Evolutionary conservation across 192 early-diverging fungal genomes (phyloP), one percentile per base, ranked within the genome.

Genomic region (Globomyces pollinis-pini): DNA sequence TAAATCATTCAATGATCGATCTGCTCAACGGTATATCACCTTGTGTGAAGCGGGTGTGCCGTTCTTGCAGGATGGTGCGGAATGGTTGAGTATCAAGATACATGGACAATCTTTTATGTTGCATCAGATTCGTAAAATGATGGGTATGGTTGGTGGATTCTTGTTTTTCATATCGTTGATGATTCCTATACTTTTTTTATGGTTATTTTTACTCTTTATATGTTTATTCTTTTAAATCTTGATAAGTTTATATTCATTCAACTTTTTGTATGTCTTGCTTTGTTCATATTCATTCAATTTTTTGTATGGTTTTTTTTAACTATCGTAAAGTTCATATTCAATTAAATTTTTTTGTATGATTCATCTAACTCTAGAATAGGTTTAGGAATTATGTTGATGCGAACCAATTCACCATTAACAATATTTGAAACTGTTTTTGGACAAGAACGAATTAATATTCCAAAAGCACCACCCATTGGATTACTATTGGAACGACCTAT

Each of bases 51-150:
- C 47, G 7, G 38, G 61, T 34, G 73, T 77, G 2, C 81, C 81
- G 3, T 76, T 77, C 50, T 58, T 76, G 16, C 58, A 62, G 12
- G 66, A 70, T 28, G 77, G 67, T 1, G 59, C 76, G 23, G 94
- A 99, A 66, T 98, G 94, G 96, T 64, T 99, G 23, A 87, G 86
- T 29, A 67, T 94, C 26, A 94, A 92, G 62, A 85, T 99, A 24
- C 79, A 88, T 60, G 96, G 96, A 2, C 94, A 98, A 69, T 87
- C 88, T 35, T 99, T 99, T 60, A 98, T 99, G 94, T 75, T 99
- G 30, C 95, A 99, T 74, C 96, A 99, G 75, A 99, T 99, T 62
- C 87, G 96, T 33, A 98, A 98, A 65, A 99, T 99, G 96, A 90
- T 99, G 59, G 90, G 93, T 75, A n/a, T n/a, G n/a, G n/a, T n/a